Evolutionary conservation across 2,329 filamentous ascomycete genomes (phyloP).

Genomic region (Pseudohalonectria lignicola): DNA sequence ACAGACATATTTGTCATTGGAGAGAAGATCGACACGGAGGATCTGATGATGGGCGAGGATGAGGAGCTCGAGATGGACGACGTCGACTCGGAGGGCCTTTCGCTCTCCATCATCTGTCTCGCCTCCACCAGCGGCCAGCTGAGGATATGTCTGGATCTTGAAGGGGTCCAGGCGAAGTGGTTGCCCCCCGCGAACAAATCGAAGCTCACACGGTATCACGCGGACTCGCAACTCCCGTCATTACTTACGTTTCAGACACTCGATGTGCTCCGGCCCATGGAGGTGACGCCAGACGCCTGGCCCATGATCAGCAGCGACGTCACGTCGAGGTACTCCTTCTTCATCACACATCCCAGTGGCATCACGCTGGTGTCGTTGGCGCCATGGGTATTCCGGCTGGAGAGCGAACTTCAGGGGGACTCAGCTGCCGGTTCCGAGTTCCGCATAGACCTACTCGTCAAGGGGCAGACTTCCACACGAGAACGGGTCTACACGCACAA

Average conservation of each 20-base stretch:
- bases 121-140: constrained; percentile 50
- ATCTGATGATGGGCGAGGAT: constrained; percentile 54
- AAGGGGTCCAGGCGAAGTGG: constrained; percentile 57
- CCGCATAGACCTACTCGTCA: constrained; percentile 47
- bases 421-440: constrained; percentile 50
- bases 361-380: constrained; percentile 49
- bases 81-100: constrained; percentile 47
- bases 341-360: constrained; percentile 48
- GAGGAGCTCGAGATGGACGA: constrained; percentile 43
- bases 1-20: constrained; percentile 54
- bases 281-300: constrained; percentile 47
- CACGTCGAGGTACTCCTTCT: constrained; percentile 52
- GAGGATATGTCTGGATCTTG: constrained; percentile 49
- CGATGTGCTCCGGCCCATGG: constrained; percentile 43
- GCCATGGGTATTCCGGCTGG: constrained; percentile 53
- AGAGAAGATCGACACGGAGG: constrained; percentile 47
- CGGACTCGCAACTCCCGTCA: constrained; percentile 28
- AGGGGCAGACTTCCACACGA: constrained; percentile 42
- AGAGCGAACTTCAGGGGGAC: constrained; percentile 46
- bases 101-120: constrained; percentile 47
- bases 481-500: constrained; percentile 47
- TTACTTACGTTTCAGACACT: constrained; percentile 52
- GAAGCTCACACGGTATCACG: constrained; percentile 27
- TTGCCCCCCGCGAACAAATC: constrained; percentile 45
- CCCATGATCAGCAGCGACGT: constrained; percentile 52